Evolutionary conservation across 116 monocot species (phyloP).

Genomic region (Trichopus zeylanicus): DNA sequence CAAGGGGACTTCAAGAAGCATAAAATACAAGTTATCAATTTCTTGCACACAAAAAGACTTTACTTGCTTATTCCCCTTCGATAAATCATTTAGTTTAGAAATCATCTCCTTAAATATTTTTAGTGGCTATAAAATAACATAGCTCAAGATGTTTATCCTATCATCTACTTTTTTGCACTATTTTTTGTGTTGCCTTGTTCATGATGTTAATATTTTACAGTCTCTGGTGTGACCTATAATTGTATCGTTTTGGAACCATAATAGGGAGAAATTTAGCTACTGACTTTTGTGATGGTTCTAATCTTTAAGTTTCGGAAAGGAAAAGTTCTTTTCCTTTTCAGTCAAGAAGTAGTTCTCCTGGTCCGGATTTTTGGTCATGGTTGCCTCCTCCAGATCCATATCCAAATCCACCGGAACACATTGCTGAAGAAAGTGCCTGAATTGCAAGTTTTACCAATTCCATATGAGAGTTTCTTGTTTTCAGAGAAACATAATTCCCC

Average conservation of each 20-base stretch:
- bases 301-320: slow-evolving; percentile 12
- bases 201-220: not conserved
- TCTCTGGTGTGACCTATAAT: not conserved
- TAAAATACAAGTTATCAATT: too few species aligned
- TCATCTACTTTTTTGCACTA: too few species aligned
- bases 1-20: too few species aligned
- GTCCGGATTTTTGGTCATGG: slow-evolving; percentile 97
- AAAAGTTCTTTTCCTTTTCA: slow-evolving; percentile 3
- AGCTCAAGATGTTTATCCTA: too few species aligned
- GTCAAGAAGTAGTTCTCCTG: slow-evolving; percentile 39
- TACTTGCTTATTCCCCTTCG: too few species aligned
- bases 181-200: too few species aligned
- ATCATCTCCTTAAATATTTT: too few species aligned
- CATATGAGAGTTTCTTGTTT: slow-evolving; percentile 56
- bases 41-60: too few species aligned
- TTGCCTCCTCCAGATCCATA: slow-evolving; percentile 46
- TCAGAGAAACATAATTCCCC: slow-evolving; percentile 29
- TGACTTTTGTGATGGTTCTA: not conserved
- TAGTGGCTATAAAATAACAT: too few species aligned
- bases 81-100: too few species aligned
- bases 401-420: slow-evolving; percentile 19
- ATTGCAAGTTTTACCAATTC: slow-evolving; percentile 40
- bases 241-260: not conserved
- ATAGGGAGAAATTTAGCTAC: not conserved
- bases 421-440: slow-evolving; percentile 54